Conservation (phyloP, 139 green algal genomes). For the Eudorina sp. region DNA sequence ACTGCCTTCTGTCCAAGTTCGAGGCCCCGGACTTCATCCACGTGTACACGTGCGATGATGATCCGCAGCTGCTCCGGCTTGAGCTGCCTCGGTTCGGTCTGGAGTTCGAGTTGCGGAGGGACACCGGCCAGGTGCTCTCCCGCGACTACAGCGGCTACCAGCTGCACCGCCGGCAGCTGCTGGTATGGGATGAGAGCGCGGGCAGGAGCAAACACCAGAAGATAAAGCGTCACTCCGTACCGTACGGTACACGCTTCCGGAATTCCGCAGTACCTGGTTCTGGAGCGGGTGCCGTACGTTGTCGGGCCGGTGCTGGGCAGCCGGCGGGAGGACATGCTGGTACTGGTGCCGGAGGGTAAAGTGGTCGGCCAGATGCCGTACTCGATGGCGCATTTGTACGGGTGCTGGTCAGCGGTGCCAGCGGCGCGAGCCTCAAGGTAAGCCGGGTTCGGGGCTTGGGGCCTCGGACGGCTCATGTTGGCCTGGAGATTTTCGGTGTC, state of each 20-base stretch:
- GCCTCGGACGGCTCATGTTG: too few relatives aligned
- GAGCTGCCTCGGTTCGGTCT: slow-evolving; percentile 58
- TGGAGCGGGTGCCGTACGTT: slow-evolving; percentile 44
- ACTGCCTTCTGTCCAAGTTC: slow-evolving; percentile 62
- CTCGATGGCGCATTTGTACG: too few relatives aligned
- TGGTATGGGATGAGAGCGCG: too few relatives aligned
- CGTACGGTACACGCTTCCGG: slow-evolving; percentile 65
- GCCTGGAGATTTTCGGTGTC: too few relatives aligned
- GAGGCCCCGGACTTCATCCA: slow-evolving; percentile 67
- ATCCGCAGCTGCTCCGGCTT: not conserved
- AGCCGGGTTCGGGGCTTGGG: too few relatives aligned
- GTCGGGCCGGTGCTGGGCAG: not conserved
- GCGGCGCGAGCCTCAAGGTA: not conserved
- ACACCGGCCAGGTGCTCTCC: not conserved
- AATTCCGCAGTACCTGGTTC: slow-evolving; percentile 70
- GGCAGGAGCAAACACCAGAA: too few relatives aligned
- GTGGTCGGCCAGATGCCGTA: slow-evolving; percentile 1
- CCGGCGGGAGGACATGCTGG: slow-evolving; percentile 33
- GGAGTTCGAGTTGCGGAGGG: slow-evolving; percentile 61
- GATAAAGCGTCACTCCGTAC: too few relatives aligned
- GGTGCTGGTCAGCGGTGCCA: not conserved
- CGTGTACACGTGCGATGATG: not conserved
- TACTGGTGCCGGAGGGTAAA: slow-evolving; percentile 52
- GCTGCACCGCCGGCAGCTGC: slow-evolving; percentile 36
- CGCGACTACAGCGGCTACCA: slow-evolving; percentile 53